Base-by-base conservation (phyloP, 2,329 filamentous ascomycete genomes). In the Cercospora canescens region DNA sequence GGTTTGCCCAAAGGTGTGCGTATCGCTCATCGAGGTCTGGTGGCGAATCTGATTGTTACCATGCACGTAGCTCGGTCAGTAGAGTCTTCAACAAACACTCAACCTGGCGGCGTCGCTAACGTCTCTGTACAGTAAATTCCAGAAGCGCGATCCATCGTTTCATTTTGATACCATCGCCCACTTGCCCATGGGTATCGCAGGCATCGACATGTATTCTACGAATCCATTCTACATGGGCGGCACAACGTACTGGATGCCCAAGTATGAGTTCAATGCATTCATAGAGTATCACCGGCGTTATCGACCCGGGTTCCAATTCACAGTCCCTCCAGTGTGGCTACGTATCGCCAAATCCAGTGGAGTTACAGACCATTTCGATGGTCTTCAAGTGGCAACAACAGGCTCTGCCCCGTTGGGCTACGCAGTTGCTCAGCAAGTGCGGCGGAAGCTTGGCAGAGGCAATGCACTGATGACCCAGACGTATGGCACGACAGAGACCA, bases 311-410 rank as follows among this genome's bases (percentile, higher is more conserved):
- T 78, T 75, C 59, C 84, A 89, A 73, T 86, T 87, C 73, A 86
- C 82, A 5, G 87, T 89, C 1, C 88, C 88, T 8, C 86, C 87
- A 1, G 86, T 90, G 62, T 88, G 81, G 70, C 80, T 88, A 14
- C 80, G 83, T 16, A 86, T 90, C 64, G 84, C 86, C 6, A 89
- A 88, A 74, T 81, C 79, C 37, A 81, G 85, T 0, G 74, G 80
- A 0, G 86, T 88, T 2, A 86, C 78, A 11, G 83, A 87, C 62
- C 86, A 88, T 52, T 86, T 89, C 67, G 80, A 81, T 37, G 75
- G 76, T 0, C 74, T 89, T 26, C 76, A 82, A 32, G 73, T 80
- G 1, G 86, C 85, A 0, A 74, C 0, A 5, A 66, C 55, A 6
- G 67, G 67, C 34, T 56, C 67, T 12, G 67, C 67, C 26, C 67